phyloP scores from a whole-genome alignment of 345 rosid species.

The Balakata baccata region DNA sequence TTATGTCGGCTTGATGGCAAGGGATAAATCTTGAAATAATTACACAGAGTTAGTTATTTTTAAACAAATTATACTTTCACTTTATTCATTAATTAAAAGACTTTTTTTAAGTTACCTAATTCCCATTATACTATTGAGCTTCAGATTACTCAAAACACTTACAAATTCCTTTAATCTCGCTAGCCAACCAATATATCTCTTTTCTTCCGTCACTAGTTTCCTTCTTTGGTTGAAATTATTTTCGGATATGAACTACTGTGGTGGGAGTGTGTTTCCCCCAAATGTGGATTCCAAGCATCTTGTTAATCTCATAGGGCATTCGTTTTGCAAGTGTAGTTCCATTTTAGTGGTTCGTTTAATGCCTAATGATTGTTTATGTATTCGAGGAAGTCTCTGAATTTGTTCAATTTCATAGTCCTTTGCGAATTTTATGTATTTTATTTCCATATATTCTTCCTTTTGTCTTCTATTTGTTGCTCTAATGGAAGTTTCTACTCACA shows the following conservation, averaged over 20 bases:
- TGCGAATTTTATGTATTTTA: neutral
- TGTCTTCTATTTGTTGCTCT: neutral
- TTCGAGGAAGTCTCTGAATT: neutral
- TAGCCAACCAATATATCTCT: no score
- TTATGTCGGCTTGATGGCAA: neutral
- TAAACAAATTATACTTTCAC: no score
- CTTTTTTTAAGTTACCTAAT: no score
- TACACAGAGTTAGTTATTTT: no score
- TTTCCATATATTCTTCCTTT: neutral
- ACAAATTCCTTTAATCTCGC: no score
- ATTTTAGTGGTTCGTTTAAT: neutral
- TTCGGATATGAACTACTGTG: slow-evolving; percentile 75
- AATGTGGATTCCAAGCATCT: slow-evolving; percentile 63
- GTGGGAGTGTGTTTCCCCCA: slow-evolving; percentile 72
- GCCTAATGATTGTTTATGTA: neutral
- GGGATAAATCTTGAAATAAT: no score
- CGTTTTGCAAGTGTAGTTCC: slow-evolving; percentile 63
- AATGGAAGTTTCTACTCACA: slow-evolving; percentile 9
- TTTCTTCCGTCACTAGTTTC: no score
- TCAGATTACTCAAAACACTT: no score
- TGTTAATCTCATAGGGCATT: slow-evolving; percentile 77
- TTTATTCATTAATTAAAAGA: no score
- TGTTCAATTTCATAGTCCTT: neutral
- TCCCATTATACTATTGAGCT: no score
- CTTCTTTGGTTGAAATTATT: no score